Base-by-base conservation (phyloP, 306 rosid genomes). In the Chamaecrista fasciculata region DNA sequence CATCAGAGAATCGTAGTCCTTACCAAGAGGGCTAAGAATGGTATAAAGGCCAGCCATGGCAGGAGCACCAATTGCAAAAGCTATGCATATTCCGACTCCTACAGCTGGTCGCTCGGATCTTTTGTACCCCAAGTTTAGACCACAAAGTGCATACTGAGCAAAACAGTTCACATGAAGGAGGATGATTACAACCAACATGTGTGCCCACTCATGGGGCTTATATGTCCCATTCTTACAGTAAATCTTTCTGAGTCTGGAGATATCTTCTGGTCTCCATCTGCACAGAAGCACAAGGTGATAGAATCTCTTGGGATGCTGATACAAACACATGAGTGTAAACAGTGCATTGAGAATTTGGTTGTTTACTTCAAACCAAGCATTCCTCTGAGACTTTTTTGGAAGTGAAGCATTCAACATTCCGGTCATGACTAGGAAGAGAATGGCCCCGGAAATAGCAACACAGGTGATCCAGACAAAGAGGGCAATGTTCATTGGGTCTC, bases 281-380 rank as follows among this genome's bases (percentile, higher is more conserved):
- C 78, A 81, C 12, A 94, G 79, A 81, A 94, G 92, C 52, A 88
- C 85, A 69, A 94, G 95, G 75, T 94, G 92, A 82, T 94, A 57
- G 62, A 85, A 52, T 44, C 97, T 76, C 73, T 85, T 86, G 0
- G 98, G 98, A 69, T 94, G 97, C 61, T 83, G 91, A 78, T 94
- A 94, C 84, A 94, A 80, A 56, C 97, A 94, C 89, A 94, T 83
- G 0, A 94, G 96, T 50, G 98, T 90, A 75, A 90, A 94, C 49
- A 94, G 71, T 29, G 98, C 98, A 75, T 90, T 94, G 58, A 90
- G 87, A 71, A 94, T 94, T 79, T 90, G 98, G 79, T 94, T 94
- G 69, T 90, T 90, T 61, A 94, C 84, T 82, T 94, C 98, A 64
- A 90, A 94, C 98, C 98, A 90, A 46, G 69, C 76, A 62, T 94